Base-by-base conservation (phyloP, 2,329 filamentous ascomycete species). In the Xylaria hypoxylon region DNA sequence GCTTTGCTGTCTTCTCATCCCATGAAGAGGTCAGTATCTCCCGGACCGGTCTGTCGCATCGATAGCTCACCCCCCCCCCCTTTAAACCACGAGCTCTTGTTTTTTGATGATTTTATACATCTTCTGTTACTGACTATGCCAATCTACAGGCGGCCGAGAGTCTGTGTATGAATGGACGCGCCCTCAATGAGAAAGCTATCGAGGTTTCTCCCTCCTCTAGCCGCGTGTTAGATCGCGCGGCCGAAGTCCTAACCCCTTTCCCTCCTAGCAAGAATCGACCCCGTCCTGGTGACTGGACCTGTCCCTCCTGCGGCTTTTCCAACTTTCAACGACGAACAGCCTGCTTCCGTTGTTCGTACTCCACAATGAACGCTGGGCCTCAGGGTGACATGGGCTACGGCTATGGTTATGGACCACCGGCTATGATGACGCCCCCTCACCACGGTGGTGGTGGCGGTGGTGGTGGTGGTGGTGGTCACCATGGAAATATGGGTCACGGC, bases 291-390 rank as follows among this genome's bases (percentile, higher is more conserved):
- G 96, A 99, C 81, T 99, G 96, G 96, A 98, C 95, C 67, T 99
- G 96, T 84, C 96, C 96, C 51, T 97, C 94, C 59, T 99, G 96
- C 77, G 96, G 96, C 68, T 99, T 99, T 84, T 97, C 94, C 76
- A 99, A 99, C 86, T 99, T 99, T 85, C 96, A 99, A 82, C 93
- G 96, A 75, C 93, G 96, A 74, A 98, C 96, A 19, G 96, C 95
- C 59, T 99, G 96, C 82, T 99, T 99, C 91, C 92, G 96, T 74
- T 99, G 96, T 85, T 97, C 94, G 1, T 99, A 96, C 89, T 95
- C 96, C n/a, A 95, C 96, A 28, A 93, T 96, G 80, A 91, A 91
- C 69, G 89, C 91, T 40, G 91, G 89, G 17, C 92, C 91, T 40
- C 88, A 87, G 45, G 86, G 91, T 79, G 76, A 77, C 10, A 74